Percentiles rank a stretch among this genome's conserved stretches.
These are phyloP conservation scores for Paragyromitra xinjiangensis DNA, from an alignment of 495 filamentous ascomycete genomes.

Conservation along the genomic window DNA sequence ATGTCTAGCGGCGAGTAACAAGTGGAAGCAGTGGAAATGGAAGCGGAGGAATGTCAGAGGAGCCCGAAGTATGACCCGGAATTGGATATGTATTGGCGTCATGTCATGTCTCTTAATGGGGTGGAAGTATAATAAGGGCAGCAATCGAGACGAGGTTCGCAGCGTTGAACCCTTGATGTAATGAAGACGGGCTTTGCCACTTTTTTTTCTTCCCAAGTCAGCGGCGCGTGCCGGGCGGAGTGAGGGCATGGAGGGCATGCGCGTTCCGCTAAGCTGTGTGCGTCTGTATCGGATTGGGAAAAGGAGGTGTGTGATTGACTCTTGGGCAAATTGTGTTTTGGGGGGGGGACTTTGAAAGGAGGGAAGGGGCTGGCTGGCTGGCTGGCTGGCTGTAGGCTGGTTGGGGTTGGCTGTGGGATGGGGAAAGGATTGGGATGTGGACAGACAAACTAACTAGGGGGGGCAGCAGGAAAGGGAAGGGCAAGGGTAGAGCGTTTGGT, in stretches of 20 bases:
- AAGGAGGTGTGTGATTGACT: constrained; percentile 55
- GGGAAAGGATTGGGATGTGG: constrained; percentile 44
- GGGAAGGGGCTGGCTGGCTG: constrained; percentile 49
- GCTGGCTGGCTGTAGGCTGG: constrained; percentile 7
- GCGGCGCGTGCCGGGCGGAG: constrained; percentile 58
- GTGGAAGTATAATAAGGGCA: constrained; percentile 43
- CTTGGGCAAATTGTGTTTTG: constrained; percentile 54
- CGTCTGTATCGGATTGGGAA: constrained; percentile 55
- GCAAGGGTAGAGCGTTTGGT: constrained; percentile 41
- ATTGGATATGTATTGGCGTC: constrained; percentile 55
- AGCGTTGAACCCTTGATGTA: constrained; percentile 57
- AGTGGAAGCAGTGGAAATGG: constrained; percentile 41
- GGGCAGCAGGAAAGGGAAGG: constrained; percentile 43
- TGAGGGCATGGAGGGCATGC: constrained; percentile 52
- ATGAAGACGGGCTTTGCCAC: constrained; percentile 57
- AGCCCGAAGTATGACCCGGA: constrained; percentile 51
- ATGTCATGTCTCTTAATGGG: constrained; percentile 57
- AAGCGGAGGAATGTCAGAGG: constrained; percentile 50
- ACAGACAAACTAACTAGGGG: constrained; percentile 48
- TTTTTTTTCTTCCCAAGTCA: constrained; percentile 56
- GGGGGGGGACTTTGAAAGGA: constrained; percentile 51
- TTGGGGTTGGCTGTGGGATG: constrained; percentile 48
- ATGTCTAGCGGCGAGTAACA: constrained; percentile 45
- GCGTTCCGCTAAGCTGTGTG: constrained; percentile 56
- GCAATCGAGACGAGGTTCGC: constrained; percentile 46